phyloP scores from a whole-genome alignment of 805 yeast genomes.

The Saccharomyces cerevisiae region DNA sequence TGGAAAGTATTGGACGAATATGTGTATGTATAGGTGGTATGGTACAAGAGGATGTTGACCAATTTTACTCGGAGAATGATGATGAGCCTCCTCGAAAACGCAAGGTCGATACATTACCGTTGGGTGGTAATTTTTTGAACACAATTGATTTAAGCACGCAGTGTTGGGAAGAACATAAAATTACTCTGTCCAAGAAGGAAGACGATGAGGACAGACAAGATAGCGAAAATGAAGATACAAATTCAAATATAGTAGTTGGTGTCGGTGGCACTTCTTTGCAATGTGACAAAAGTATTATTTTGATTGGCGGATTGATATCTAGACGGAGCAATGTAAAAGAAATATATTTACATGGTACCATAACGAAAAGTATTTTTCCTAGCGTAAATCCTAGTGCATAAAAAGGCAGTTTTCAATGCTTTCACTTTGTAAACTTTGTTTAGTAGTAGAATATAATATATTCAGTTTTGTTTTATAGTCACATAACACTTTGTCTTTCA shows the following conservation, averaged over 20 bases:
- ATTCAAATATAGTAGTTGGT: not conserved
- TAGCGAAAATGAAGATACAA: not conserved
- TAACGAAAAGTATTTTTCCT: slow-evolving; percentile 14
- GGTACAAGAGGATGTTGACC: slow-evolving; percentile 23
- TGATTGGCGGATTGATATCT: slow-evolving; percentile 15
- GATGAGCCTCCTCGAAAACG: not conserved
- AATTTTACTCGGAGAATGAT: slow-evolving; percentile 5
- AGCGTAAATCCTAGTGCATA: not conserved
- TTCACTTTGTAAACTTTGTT: not conserved
- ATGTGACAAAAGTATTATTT: slow-evolving; percentile 8
- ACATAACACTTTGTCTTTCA: not conserved
- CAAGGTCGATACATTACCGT: not conserved
- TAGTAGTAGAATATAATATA: not conserved
- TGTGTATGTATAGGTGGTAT: slow-evolving; percentile 26
- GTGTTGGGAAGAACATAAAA: slow-evolving; percentile 8
- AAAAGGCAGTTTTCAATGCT: not conserved
- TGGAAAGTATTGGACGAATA: slow-evolving; percentile 17
- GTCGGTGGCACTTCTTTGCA: slow-evolving; percentile 9
- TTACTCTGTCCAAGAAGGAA: not conserved
- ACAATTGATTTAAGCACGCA: slow-evolving; percentile 14
- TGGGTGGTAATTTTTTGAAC: slow-evolving; percentile 13
- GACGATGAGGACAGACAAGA: not conserved
- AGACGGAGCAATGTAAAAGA: slow-evolving; percentile 5
- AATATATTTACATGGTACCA: slow-evolving; percentile 14
- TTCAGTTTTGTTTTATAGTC: not conserved